Evolutionary conservation across 768 basidiomycete genomes (phyloP).

Genomic region (Xanthoconium stramineum): DNA sequence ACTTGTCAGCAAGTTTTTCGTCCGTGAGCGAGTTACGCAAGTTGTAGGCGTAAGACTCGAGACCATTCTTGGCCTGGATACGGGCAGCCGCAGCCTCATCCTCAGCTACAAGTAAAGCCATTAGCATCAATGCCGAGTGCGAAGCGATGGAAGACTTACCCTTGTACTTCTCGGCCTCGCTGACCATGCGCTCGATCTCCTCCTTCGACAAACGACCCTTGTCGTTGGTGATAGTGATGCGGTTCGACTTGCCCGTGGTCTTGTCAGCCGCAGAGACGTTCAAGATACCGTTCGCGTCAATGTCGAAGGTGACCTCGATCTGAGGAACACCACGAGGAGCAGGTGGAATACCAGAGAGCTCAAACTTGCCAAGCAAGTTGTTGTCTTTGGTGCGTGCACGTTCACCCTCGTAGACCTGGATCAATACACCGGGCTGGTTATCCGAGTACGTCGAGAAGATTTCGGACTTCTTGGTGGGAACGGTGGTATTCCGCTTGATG

Average conservation of each 20-base stretch:
- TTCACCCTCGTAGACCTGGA: constrained; percentile 99
- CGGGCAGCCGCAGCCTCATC: constrained; percentile 83
- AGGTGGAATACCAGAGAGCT: constrained; percentile 94
- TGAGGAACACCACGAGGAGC: constrained; percentile 75
- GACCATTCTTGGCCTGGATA: constrained; percentile 82
- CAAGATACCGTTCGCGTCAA: constrained; percentile 97
- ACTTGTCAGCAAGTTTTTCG: too few species aligned
- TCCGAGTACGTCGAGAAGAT: constrained; percentile 99
- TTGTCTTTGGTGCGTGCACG: constrained; percentile 98
- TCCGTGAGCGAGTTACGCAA: constrained; percentile 82
- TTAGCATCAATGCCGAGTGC: not conserved
- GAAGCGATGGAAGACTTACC: constrained; percentile 36
- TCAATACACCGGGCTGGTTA: constrained; percentile 98
- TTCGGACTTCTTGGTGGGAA: constrained; percentile 99
- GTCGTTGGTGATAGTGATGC: constrained; percentile 87
- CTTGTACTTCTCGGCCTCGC: constrained; percentile 92
- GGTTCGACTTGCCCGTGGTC: constrained; percentile 86
- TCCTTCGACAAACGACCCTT: constrained; percentile 97
- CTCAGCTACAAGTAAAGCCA: constrained; percentile 49
- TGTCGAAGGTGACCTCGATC: constrained; percentile 90
- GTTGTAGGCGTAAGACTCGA: constrained; percentile 95
- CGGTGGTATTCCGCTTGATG: constrained; percentile 97
- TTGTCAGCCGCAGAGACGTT: constrained; percentile 96
- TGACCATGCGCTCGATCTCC: constrained; percentile 97
- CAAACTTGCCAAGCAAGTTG: constrained; percentile 99